A percentile compares a stretch with the other conserved stretches of the same genome.
Conservation (phyloP, 2,329 filamentous ascomycete genomes). For the Diaporthe sp. region DNA sequence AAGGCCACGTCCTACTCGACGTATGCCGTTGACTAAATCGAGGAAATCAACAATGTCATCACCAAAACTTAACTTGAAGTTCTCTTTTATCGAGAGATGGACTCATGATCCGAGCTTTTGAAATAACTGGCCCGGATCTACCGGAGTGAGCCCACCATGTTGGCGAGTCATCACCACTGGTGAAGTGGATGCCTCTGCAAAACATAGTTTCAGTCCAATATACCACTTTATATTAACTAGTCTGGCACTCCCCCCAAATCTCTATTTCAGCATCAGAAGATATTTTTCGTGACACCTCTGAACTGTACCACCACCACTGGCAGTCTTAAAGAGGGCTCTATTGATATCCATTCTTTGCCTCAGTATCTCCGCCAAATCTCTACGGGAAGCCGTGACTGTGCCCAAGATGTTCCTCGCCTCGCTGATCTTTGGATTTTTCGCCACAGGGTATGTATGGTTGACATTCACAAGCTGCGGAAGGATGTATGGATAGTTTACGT, state of each 20-base stretch:
- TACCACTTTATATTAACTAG: no score
- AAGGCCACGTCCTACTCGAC: not conserved
- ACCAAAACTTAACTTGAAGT: no score
- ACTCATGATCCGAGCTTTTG: not conserved
- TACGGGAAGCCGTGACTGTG: no score
- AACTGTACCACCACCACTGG: no score
- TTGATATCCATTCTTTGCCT: no score
- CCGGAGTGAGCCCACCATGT: not conserved
- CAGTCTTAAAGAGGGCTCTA: no score
- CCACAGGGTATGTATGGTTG: not conserved
- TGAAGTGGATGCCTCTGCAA: not conserved
- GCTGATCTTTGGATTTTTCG: not conserved
- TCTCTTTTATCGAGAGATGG: not conserved
- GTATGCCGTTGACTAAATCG: not conserved
- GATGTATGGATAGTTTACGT: accelerated
- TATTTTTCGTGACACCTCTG: no score
- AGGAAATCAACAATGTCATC: not conserved
- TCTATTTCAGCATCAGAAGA: not conserved
- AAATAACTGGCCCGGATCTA: not conserved
- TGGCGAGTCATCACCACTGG: constrained; percentile 4
- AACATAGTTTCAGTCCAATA: not conserved
- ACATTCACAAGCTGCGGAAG: not conserved
- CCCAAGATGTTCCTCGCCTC: not conserved
- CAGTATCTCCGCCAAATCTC: not conserved
- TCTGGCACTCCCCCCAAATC: no score